A percentile compares a stretch with the other conserved stretches of the same genome.
Evolutionary conservation across 2,329 filamentous ascomycete species (phyloP).

Genomic region (Phyllachora maydis): DNA sequence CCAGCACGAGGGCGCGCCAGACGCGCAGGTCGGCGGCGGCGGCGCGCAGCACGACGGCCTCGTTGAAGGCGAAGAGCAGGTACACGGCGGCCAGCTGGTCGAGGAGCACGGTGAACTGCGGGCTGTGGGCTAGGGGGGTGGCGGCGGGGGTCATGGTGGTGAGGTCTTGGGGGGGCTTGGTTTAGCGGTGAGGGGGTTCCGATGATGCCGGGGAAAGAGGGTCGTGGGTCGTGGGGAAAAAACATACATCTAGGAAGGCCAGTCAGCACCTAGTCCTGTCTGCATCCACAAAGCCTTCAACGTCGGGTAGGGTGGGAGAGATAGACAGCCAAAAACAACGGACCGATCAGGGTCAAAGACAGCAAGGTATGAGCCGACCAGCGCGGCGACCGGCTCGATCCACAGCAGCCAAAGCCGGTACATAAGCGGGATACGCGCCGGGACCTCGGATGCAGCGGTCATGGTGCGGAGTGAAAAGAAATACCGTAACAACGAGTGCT

Average conservation of each 20-base stretch:
- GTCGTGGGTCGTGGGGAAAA: too few relatives aligned
- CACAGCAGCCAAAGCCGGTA: slow-evolving; percentile 4
- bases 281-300: too few relatives aligned
- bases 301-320: too few relatives aligned
- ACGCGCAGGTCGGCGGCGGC: slow-evolving; percentile 9
- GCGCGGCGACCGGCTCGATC: slow-evolving; percentile 4
- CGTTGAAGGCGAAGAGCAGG: slow-evolving; percentile 10
- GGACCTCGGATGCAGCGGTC: too few relatives aligned
- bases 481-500: too few relatives aligned
- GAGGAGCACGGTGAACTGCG: slow-evolving; percentile 7
- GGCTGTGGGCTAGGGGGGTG: slow-evolving; percentile 3
- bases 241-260: too few relatives aligned
- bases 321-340: too few relatives aligned
- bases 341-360: slow-evolving; percentile 2
- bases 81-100: slow-evolving; percentile 11
- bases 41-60: slow-evolving; percentile 10
- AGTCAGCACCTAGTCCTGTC: too few relatives aligned
- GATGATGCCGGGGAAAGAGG: too few relatives aligned
- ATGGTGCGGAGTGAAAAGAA: too few relatives aligned
- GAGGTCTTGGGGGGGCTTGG: slow-evolving; percentile 4
- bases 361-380: slow-evolving; percentile 5
- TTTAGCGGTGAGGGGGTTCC: too few relatives aligned
- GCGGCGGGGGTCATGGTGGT: slow-evolving; percentile 2
- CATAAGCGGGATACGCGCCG: slow-evolving; percentile 1
- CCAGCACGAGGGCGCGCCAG: slow-evolving; percentile 8